Conservation (phyloP, 176 grass and related monocot species). For the Ensete glaucum region DNA sequence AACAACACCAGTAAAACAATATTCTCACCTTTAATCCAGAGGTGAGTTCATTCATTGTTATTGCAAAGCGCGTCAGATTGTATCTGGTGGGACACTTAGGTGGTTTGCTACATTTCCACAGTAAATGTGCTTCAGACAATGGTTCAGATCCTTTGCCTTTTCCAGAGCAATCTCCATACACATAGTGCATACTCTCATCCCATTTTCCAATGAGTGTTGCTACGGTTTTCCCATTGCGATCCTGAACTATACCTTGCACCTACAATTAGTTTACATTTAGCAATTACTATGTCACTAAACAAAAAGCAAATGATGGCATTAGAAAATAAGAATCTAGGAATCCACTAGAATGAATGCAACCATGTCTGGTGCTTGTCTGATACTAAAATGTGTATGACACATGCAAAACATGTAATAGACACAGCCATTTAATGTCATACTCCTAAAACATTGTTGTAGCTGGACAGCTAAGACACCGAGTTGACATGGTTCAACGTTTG, state of each 20-base stretch:
- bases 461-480: no score
- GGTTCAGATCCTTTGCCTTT: slow-evolving; percentile 76
- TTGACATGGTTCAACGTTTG: no score
- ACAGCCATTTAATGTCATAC: no score
- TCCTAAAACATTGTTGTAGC: no score
- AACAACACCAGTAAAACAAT: background rate
- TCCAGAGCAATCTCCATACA: slow-evolving; percentile 74
- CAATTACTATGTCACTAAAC: background rate
- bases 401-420: no score
- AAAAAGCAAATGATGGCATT: background rate
- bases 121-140: slow-evolving; percentile 59
- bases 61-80: slow-evolving; percentile 86
- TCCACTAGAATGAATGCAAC: no score
- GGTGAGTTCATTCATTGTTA: slow-evolving; percentile 91
- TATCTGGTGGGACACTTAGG: slow-evolving; percentile 75
- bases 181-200: slow-evolving; percentile 97
- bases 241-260: slow-evolving; percentile 93
- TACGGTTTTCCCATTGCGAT: slow-evolving; percentile 72
- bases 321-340: no score
- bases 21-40: slow-evolving; percentile 67
- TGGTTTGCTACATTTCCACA: slow-evolving; percentile 80
- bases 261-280: slow-evolving; percentile 22
- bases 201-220: slow-evolving; percentile 94
- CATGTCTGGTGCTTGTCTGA: no score
- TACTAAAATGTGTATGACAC: no score